Evolutionary conservation across 345 rosid genomes (phyloP).

Genomic region (Syzygium oleosum): DNA sequence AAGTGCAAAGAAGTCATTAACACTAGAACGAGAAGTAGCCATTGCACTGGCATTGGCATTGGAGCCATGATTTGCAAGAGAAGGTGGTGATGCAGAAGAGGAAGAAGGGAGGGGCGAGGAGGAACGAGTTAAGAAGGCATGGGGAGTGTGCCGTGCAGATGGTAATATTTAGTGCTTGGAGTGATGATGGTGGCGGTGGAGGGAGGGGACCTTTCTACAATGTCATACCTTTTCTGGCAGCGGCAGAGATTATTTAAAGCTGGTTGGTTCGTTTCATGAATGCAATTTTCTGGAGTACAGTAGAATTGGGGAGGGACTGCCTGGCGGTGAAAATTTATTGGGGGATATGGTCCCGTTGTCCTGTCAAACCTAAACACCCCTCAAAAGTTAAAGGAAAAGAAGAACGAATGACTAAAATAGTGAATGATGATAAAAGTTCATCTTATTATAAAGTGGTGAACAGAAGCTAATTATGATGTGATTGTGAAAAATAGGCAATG

Average conservation of each 20-base stretch:
- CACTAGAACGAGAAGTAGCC: constrained; percentile 21
- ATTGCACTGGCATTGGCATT: background rate
- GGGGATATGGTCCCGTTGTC: background rate
- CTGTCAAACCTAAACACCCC: background rate
- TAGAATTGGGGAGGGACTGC: background rate
- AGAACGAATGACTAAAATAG: background rate
- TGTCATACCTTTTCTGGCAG: background rate
- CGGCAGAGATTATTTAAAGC: background rate
- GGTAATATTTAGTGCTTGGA: background rate
- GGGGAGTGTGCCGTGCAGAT: background rate
- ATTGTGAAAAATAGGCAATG: background rate
- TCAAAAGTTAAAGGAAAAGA: background rate
- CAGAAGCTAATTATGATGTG: background rate
- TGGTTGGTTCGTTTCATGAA: background rate
- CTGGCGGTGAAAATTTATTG: background rate
- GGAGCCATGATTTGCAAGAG: background rate
- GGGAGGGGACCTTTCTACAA: background rate
- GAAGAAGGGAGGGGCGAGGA: background rate
- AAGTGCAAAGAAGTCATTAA: constrained; percentile 17
- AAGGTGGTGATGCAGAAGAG: background rate
- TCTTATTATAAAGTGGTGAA: background rate
- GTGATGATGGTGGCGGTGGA: background rate
- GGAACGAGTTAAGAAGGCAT: background rate
- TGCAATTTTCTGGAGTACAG: background rate
- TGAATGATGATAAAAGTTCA: background rate